Evolutionary conservation across 805 yeast genomes (phyloP).

Genomic region (Ogataea methanolica): DNA sequence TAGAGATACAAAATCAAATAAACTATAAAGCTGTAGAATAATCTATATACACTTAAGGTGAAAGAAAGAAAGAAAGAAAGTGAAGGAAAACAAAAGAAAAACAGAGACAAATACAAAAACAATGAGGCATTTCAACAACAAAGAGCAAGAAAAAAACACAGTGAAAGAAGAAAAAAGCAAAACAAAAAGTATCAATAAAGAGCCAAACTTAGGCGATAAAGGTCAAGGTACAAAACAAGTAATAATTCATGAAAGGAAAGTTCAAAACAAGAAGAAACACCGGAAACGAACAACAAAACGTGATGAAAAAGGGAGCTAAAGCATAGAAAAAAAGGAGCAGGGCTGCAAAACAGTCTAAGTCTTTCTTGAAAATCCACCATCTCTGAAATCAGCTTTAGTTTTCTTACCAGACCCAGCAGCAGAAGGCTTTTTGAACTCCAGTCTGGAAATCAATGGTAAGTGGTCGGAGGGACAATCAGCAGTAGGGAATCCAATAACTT

Average conservation of each 20-base stretch:
- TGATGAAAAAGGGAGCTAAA: not conserved
- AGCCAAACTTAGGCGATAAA: not conserved
- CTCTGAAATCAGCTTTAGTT: conserved; percentile 26
- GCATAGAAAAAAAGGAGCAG: not conserved
- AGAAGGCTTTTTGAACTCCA: conserved; percentile 55
- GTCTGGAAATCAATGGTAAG: conserved; percentile 76
- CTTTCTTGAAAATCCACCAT: conserved; percentile 25
- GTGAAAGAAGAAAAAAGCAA: no score
- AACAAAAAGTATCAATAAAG: not conserved
- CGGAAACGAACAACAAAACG: not conserved
- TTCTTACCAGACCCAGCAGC: conserved; percentile 12
- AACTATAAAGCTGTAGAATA: no score
- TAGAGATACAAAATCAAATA: no score
- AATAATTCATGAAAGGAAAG: not conserved
- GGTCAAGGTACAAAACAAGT: not conserved
- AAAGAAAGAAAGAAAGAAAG: no score
- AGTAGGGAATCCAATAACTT: conserved; percentile 88
- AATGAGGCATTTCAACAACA: not conserved
- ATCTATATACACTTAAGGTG: no score
- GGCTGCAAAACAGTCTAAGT: conserved; percentile 11
- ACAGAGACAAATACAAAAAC: no score
- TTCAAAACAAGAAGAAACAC: not conserved
- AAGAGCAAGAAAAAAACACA: not conserved
- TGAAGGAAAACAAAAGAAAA: no score
- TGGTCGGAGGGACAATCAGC: conserved; percentile 94